These are phyloP conservation scores for Coffea humblotiana DNA, from an alignment of 305 asterid genomes.

Conservation along the genomic window DNA sequence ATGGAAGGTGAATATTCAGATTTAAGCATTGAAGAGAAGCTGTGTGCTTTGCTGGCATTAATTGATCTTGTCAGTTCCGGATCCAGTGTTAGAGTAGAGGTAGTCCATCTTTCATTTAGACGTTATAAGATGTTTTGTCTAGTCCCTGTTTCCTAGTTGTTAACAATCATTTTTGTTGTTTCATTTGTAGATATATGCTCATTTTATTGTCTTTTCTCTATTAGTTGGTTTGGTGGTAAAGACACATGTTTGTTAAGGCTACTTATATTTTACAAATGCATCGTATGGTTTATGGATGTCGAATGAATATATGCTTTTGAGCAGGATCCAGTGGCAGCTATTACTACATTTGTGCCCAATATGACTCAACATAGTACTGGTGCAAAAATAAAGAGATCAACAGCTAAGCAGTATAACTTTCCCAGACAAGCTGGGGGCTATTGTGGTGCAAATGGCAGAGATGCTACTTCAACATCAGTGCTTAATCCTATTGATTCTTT, in stretches of 20 bases:
- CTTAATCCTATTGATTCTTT: slow-evolving; percentile 69
- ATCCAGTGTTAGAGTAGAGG: slow-evolving; percentile 79
- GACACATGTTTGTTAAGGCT: not conserved
- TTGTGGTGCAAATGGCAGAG: slow-evolving; percentile 30
- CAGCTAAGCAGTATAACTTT: slow-evolving; percentile 36
- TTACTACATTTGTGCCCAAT: slow-evolving; percentile 39
- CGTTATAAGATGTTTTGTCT: not conserved
- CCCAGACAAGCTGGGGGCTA: slow-evolving; percentile 38
- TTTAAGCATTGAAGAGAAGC: slow-evolving; percentile 85
- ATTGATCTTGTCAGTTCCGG: slow-evolving; percentile 82
- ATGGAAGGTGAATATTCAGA: slow-evolving; percentile 97
- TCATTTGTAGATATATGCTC: not conserved
- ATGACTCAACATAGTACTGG: slow-evolving; percentile 59
- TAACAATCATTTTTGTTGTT: not conserved
- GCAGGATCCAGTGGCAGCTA: slow-evolving; percentile 60
- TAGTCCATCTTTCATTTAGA: slow-evolving; percentile 30
- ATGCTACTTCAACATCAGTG: slow-evolving; percentile 39
- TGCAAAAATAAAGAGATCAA: slow-evolving; percentile 85
- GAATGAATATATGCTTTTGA: slow-evolving; percentile 5
- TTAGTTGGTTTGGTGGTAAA: not conserved
- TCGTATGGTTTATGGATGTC: slow-evolving; percentile 6
- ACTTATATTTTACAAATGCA: not conserved
- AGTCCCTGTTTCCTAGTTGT: not conserved
- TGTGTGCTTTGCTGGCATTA: slow-evolving; percentile 62
- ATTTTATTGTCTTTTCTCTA: not conserved